Evolutionary conservation across 306 rosid genomes (phyloP), one percentile per base, ranked within the genome.

Genomic region (Prunus salicina): DNA sequence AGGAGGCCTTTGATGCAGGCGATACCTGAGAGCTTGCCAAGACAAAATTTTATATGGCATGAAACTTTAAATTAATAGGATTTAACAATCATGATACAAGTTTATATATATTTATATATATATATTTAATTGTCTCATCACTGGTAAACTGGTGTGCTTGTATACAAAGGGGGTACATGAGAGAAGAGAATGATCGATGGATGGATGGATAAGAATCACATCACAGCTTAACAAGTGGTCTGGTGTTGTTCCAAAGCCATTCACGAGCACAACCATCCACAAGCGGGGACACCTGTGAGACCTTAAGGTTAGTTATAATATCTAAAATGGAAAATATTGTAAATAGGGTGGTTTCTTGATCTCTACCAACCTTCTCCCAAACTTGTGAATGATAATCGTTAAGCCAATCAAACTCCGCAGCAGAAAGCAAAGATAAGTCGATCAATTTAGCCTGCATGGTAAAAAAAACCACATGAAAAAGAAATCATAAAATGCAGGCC

Each of bases 211-310:
- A 45, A 57, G 41, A 64, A 65, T 82, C 78, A 84, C 70, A 65
- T 82, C 76, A 84, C 70, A 71, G 43, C 64, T 65, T 84, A 61
- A 22, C 69, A 50, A 90, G 74, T 4, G 93, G 91, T 15, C 84
- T 75, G 32, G 99, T 95, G 84, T 92, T 95, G 89, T 84, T 73
- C 98, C 93, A 85, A 72, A 95, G 96, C 98, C 98, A 95, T 69
- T 89, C 78, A 71, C 79, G 76, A 74, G 97, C 91, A 70, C 89
- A 86, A 68, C 87, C 97, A 71, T 89, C 92, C 63, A 92, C 78
- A 85, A 95, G 79, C 2, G 97, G 92, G 34, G 98, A 92, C 65
- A 95, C 96, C 98, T 95, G 89, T 6, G 38, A 78, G 60, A 73
- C 77, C 51, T 69, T 55, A 47, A 68, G 20, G 56, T 80, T 66